These are phyloP conservation scores for Aegilops tauschii DNA, from an alignment of 176 grass and related monocot genomes.

Conservation along the genomic window DNA sequence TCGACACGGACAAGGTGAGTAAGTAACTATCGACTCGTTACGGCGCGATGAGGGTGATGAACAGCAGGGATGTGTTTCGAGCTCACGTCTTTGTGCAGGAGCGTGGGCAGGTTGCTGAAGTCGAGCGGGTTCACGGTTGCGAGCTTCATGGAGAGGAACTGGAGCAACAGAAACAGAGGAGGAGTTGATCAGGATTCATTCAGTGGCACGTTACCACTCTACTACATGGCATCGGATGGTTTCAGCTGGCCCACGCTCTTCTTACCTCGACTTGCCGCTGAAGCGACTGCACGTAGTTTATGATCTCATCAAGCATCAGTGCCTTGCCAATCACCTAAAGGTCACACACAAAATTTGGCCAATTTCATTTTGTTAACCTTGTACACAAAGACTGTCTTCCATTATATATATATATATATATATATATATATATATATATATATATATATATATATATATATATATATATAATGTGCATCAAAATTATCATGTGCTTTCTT, in stretches of 20 bases:
- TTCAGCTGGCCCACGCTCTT: not conserved
- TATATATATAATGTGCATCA: not conserved
- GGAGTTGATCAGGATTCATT: slow-evolving; percentile 26
- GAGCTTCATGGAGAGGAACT: slow-evolving; percentile 99
- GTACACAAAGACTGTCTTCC: not conserved
- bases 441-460: no score
- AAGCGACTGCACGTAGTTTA: slow-evolving; percentile 89
- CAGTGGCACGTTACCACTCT: not conserved
- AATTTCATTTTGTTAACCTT: slow-evolving; percentile 18
- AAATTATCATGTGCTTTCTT: not conserved
- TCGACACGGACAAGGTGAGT: not conserved
- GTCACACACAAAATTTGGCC: slow-evolving; percentile 5
- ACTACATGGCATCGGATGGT: not conserved
- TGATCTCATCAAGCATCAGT: slow-evolving; percentile 93
- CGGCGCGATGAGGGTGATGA: not conserved
- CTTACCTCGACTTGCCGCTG: slow-evolving; percentile 87
- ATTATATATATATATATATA: no score
- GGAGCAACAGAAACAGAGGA: not conserved
- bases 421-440: no score
- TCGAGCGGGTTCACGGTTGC: slow-evolving; percentile 93
- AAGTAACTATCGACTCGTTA: not conserved
- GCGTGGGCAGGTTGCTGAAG: slow-evolving; percentile 63
- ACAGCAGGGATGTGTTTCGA: not conserved
- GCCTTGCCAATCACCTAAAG: slow-evolving; percentile 83
- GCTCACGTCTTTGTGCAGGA: slow-evolving; percentile 84